A percentile compares a stretch with the other conserved stretches of the same genome.
Conservation (phyloP, 1,284 basidiomycete species). For the Sphagnurus paluster region DNA sequence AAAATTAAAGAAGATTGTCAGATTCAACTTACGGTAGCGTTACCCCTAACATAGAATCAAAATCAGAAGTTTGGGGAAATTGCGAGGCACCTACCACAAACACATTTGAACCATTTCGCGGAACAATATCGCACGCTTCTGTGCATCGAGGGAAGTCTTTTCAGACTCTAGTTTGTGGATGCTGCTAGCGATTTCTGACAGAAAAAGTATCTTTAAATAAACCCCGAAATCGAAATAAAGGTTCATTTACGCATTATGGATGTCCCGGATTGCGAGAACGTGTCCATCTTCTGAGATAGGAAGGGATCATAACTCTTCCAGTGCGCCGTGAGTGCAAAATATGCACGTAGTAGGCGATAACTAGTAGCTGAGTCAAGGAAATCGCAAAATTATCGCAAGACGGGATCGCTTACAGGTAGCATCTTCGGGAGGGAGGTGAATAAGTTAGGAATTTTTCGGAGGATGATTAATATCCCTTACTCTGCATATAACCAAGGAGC, state of each 20-base stretch:
- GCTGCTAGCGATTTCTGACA: slow-evolving; percentile 63
- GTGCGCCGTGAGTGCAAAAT: slow-evolving; percentile 68
- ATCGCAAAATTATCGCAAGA: not conserved
- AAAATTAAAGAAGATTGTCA: slow-evolving; percentile 1
- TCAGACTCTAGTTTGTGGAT: slow-evolving; percentile 64
- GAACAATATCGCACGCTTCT: slow-evolving; percentile 67
- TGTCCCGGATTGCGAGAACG: slow-evolving; percentile 79
- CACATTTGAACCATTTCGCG: slow-evolving; percentile 88
- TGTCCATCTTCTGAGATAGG: slow-evolving; percentile 75
- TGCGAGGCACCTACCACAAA: slow-evolving; percentile 66
- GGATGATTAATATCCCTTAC: slow-evolving; percentile 43
- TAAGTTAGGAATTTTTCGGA: slow-evolving; percentile 1
- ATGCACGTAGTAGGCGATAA: slow-evolving; percentile 82
- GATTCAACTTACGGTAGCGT: slow-evolving; percentile 69
- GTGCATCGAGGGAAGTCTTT: slow-evolving; percentile 48
- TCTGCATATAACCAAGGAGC: slow-evolving; percentile 95
- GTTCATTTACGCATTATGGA: slow-evolving; percentile 69
- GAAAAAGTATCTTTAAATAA: not conserved
- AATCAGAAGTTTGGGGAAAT: not conserved
- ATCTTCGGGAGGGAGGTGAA: slow-evolving; percentile 36
- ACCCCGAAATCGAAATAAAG: not conserved
- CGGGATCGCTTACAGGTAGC: slow-evolving; percentile 53
- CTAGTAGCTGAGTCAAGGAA: slow-evolving; percentile 37
- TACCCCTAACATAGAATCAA: slow-evolving; percentile 54
- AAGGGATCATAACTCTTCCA: slow-evolving; percentile 91